Evolutionary conservation across 2,329 filamentous ascomycete genomes (phyloP).

Genomic region (Exophiala sp.): DNA sequence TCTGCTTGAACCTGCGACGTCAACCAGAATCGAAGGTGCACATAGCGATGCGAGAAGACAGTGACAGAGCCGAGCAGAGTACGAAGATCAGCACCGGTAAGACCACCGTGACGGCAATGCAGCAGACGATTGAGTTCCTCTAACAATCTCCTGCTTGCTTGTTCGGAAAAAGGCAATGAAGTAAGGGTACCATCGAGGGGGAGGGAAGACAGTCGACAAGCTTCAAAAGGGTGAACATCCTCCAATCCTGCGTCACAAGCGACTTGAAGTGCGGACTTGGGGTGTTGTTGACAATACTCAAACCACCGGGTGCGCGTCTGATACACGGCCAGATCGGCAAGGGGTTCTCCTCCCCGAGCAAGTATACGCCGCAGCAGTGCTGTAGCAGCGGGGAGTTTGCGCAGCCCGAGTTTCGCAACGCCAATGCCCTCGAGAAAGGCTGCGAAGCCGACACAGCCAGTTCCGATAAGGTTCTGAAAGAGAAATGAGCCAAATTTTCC

Average conservation of each 20-base stretch:
- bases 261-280: conserved; percentile 36
- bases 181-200: conserved; percentile 3
- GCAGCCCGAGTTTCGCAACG: conserved; percentile 9
- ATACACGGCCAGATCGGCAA: conserved; percentile 10
- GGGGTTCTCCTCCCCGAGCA: conserved; percentile 19
- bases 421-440: conserved; percentile 33
- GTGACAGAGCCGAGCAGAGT: conserved; percentile 32
- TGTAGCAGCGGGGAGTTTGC: conserved; percentile 28
- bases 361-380: conserved; percentile 30
- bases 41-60: conserved; percentile 21
- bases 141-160: conserved; percentile 9
- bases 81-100: conserved; percentile 8
- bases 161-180: conserved; percentile 3
- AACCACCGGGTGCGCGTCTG: conserved; percentile 25
- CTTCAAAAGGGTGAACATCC: conserved; percentile 26
- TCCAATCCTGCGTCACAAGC: conserved; percentile 26
- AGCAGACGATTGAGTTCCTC: conserved; percentile 13
- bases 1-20: not conserved
- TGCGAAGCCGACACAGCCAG: conserved; percentile 44
- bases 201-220: conserved; percentile 6
- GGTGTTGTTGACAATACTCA: conserved; percentile 31
- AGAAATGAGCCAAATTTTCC: conserved; percentile 34
- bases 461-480: conserved; percentile 42
- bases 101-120: not conserved
- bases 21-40: conserved; percentile 18